Evolutionary conservation across 805 yeast genomes (phyloP).

Genomic region (Helenozyma rhizophorensis): DNA sequence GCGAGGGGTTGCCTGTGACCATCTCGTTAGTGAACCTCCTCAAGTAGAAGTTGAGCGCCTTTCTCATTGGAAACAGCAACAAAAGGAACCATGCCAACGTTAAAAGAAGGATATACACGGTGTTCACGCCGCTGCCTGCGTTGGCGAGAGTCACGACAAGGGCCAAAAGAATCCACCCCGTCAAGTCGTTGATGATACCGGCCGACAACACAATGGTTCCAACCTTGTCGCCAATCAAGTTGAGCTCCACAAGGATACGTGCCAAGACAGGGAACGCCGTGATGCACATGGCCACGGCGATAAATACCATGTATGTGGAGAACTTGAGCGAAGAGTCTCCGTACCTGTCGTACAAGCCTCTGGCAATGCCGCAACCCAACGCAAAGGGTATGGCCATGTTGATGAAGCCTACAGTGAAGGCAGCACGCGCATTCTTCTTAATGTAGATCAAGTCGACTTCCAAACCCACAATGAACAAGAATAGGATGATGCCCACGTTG

Average conservation of each 20-base stretch:
- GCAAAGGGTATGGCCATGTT: slow-evolving; percentile 80
- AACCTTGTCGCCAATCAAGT: slow-evolving; percentile 66
- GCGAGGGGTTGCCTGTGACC: slow-evolving; percentile 57
- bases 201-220: slow-evolving; percentile 74
- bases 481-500: slow-evolving; percentile 68
- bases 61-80: slow-evolving; percentile 53
- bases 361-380: slow-evolving; percentile 66
- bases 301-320: slow-evolving; percentile 73
- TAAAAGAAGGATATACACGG: slow-evolving; percentile 64
- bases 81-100: slow-evolving; percentile 67
- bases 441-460: slow-evolving; percentile 72
- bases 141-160: slow-evolving; percentile 73
- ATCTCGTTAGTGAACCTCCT: slow-evolving; percentile 49
- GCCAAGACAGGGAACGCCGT: slow-evolving; percentile 86
- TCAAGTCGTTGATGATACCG: slow-evolving; percentile 72
- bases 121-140: slow-evolving; percentile 61
- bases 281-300: slow-evolving; percentile 79
- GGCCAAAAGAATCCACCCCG: slow-evolving; percentile 81
- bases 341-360: slow-evolving; percentile 62
- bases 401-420: slow-evolving; percentile 62
- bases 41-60: slow-evolving; percentile 42
- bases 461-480: slow-evolving; percentile 72
- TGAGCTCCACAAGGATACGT: slow-evolving; percentile 69
- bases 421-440: slow-evolving; percentile 54
- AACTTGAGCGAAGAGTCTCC: slow-evolving; percentile 43